These are phyloP conservation scores for Penicillium freii DNA, from an alignment of 2,329 filamentous ascomycete genomes.

Conservation along the genomic window DNA sequence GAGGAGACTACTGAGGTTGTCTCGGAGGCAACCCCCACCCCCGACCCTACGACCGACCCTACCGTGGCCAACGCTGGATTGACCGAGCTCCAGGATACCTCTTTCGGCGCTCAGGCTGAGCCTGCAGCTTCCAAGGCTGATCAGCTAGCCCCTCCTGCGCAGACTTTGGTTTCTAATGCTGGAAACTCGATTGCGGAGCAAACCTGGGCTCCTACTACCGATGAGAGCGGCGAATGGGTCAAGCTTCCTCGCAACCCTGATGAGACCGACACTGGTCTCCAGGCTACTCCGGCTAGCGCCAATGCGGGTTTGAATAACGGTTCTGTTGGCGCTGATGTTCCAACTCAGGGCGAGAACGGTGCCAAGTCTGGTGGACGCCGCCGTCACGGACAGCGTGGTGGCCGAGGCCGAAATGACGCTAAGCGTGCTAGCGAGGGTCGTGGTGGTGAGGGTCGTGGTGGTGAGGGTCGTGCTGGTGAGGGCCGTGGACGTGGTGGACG, in stretches of 20 bases:
- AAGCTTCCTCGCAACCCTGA: conserved; percentile 69
- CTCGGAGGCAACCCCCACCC: conserved; percentile 24
- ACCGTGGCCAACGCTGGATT: conserved; percentile 60
- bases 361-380: conserved; percentile 39
- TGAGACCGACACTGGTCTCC: conserved; percentile 68
- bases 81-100: conserved; percentile 56
- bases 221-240: conserved; percentile 67
- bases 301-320: conserved; percentile 62
- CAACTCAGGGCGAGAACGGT: conserved; percentile 39
- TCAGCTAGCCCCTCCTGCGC: conserved; percentile 34
- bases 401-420: conserved; percentile 38
- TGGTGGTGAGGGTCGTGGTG: conserved; percentile 13
- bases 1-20: conserved; percentile 37
- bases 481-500: conserved; percentile 37
- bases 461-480: conserved; percentile 16
- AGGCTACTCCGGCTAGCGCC: conserved; percentile 59
- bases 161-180: conserved; percentile 44
- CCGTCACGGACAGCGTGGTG: conserved; percentile 29
- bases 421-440: conserved; percentile 20
- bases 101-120: conserved; percentile 56
- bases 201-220: conserved; percentile 52
- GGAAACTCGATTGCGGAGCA: conserved; percentile 51
- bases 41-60: conserved; percentile 51
- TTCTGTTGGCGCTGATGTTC: conserved; percentile 52
- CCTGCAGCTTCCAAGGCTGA: conserved; percentile 20